Conservation (phyloP, 225 moss, liverwort and hornwort genomes). For the Lunularia cruciata region DNA sequence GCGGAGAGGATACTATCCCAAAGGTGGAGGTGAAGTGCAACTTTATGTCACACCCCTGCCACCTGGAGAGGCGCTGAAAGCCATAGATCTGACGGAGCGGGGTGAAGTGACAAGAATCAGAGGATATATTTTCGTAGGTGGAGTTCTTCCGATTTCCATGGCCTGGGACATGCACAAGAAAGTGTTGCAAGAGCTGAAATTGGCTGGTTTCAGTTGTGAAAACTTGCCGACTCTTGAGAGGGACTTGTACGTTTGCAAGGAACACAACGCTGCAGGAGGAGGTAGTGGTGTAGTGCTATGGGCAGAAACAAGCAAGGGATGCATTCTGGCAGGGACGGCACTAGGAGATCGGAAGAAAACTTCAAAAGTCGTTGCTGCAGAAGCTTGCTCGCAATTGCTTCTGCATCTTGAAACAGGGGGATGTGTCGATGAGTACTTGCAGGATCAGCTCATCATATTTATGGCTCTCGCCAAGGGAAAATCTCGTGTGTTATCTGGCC, state of each 20-base stretch:
- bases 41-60: conserved; percentile 29
- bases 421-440: conserved; percentile 63
- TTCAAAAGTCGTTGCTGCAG: conserved; percentile 23
- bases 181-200: conserved; percentile 21
- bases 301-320: conserved; percentile 56
- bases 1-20: conserved; percentile 39
- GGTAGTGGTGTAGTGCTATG: conserved; percentile 54
- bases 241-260: conserved; percentile 33
- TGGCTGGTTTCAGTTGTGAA: background rate
- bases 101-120: conserved; percentile 30
- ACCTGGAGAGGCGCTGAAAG: conserved; percentile 25
- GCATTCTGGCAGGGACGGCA: conserved; percentile 48
- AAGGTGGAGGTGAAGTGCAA: conserved; percentile 34
- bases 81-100: conserved; percentile 24
- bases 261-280: conserved; percentile 31
- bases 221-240: conserved; percentile 9
- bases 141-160: conserved; percentile 29
- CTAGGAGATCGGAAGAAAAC: conserved; percentile 27
- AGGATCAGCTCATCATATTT: conserved; percentile 77
- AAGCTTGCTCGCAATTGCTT: conserved; percentile 44
- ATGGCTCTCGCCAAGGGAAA: conserved; percentile 61
- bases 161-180: conserved; percentile 41
- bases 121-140: conserved; percentile 45
- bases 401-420: conserved; percentile 41
- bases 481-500: conserved; percentile 51